Percentiles rank a stretch among this genome's conserved stretches.
Conservation (phyloP, 2,329 filamentous ascomycete genomes). For the Cryphonectria naterciae region DNA sequence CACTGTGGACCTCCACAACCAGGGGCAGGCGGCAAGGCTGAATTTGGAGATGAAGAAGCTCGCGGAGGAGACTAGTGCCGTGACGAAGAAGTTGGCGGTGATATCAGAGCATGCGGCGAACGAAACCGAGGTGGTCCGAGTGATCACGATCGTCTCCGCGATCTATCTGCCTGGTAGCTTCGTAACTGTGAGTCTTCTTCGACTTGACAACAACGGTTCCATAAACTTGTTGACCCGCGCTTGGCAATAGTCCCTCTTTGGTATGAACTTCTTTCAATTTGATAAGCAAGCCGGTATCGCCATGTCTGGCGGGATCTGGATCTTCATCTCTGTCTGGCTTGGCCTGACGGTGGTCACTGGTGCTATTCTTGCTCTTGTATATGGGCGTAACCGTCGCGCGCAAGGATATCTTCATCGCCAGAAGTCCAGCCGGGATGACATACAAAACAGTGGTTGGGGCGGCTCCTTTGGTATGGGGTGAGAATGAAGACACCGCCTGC, state of each 20-base stretch:
- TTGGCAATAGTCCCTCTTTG: conserved; percentile 25
- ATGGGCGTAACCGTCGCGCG: conserved; percentile 2
- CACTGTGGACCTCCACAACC: conserved; percentile 24
- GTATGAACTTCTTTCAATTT: conserved; percentile 32
- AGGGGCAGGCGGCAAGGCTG: conserved; percentile 26
- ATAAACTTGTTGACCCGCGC: background rate
- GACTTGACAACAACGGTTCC: background rate
- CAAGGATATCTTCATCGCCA: background rate
- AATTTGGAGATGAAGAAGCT: conserved; percentile 27
- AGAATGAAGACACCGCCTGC: background rate
- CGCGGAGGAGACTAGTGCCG: conserved; percentile 28
- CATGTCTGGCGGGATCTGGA: conserved; percentile 13
- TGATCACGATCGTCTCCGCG: conserved; percentile 36
- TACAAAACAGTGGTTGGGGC: background rate
- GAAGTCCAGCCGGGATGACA: background rate
- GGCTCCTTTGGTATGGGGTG: background rate
- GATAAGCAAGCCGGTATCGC: conserved; percentile 10
- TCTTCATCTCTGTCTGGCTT: conserved; percentile 18
- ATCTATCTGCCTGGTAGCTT: conserved; percentile 36
- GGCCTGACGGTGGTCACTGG: conserved; percentile 15
- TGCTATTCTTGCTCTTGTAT: conserved; percentile 13
- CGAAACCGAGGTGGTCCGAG: conserved; percentile 34
- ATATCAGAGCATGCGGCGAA: conserved; percentile 34
- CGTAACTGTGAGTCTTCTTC: conserved; percentile 27
- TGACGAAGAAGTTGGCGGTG: conserved; percentile 32